A percentile compares a stretch with the other conserved stretches of the same genome.
Conservation (phyloP, 2,329 filamentous ascomycete genomes). For the Venturia asperata region DNA sequence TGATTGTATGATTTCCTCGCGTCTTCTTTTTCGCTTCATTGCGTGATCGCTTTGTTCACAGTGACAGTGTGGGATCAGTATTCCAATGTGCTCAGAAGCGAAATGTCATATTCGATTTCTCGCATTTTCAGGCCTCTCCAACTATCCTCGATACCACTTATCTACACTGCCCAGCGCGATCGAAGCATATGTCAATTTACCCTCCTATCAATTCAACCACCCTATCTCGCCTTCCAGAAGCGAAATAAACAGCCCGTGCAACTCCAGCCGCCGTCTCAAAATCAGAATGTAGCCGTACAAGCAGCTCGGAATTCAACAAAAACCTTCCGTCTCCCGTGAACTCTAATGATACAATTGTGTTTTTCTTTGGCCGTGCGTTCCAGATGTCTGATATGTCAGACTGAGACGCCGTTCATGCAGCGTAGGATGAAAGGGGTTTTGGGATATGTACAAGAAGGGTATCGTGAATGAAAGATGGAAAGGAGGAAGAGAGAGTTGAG, state of each 20-base stretch:
- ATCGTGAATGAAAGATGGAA: neutral
- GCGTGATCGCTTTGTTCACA: too few relatives aligned
- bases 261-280: neutral
- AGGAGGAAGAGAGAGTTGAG: neutral
- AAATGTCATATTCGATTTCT: neutral
- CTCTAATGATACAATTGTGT: neutral
- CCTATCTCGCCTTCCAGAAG: constrained; percentile 6
- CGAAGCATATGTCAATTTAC: neutral
- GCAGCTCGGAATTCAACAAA: neutral
- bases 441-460: constrained; percentile 12
- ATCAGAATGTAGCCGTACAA: neutral
- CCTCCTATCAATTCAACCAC: too few relatives aligned
- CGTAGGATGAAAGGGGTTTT: neutral
- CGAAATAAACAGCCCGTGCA: neutral
- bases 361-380: neutral
- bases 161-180: neutral
- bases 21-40: neutral
- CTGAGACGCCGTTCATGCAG: neutral
- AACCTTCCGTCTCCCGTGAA: neutral
- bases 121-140: neutral
- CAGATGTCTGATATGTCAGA: neutral
- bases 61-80: too few relatives aligned
- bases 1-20: neutral
- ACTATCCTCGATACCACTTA: neutral
- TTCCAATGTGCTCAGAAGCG: neutral